Conservation (phyloP, 805 yeast genomes). For the Saccharomycopsis guyanensis region DNA sequence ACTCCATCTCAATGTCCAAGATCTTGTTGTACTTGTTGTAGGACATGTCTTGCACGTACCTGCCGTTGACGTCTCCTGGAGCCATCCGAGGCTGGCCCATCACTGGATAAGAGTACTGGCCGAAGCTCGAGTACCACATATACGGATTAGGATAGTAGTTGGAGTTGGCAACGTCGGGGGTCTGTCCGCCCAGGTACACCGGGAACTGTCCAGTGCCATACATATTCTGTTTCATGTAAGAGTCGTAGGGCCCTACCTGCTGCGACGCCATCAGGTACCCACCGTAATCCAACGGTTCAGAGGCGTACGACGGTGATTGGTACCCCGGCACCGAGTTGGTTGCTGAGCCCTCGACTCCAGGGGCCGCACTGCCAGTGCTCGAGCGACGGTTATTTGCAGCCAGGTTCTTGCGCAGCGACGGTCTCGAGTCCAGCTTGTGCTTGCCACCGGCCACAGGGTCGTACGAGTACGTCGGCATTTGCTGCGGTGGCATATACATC, state of each 20-base stretch:
- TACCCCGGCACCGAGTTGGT: no score
- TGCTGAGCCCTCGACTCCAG: no score
- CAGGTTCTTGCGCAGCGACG: no score
- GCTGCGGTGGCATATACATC: background rate
- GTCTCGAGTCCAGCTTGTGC: no score
- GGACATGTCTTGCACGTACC: background rate
- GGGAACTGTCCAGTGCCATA: background rate
- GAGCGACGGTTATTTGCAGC: no score
- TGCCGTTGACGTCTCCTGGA: background rate
- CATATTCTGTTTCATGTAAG: conserved; percentile 1
- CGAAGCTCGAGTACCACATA: background rate
- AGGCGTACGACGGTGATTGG: no score
- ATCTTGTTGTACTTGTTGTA: conserved; percentile 11
- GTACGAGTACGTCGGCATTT: no score
- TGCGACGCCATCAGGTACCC: no score
- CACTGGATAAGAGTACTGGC: background rate
- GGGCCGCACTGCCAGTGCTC: no score
- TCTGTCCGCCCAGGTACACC: background rate
- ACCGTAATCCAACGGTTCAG: no score
- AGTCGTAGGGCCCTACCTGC: no score
- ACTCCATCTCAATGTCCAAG: conserved; percentile 2
- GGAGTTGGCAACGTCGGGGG: background rate
- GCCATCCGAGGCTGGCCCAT: background rate
- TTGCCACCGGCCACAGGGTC: no score
- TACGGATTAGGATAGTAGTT: background rate